Conservation (phyloP, 176 grass and related monocot species). For the barley (Hordeum vulgare) region DNA sequence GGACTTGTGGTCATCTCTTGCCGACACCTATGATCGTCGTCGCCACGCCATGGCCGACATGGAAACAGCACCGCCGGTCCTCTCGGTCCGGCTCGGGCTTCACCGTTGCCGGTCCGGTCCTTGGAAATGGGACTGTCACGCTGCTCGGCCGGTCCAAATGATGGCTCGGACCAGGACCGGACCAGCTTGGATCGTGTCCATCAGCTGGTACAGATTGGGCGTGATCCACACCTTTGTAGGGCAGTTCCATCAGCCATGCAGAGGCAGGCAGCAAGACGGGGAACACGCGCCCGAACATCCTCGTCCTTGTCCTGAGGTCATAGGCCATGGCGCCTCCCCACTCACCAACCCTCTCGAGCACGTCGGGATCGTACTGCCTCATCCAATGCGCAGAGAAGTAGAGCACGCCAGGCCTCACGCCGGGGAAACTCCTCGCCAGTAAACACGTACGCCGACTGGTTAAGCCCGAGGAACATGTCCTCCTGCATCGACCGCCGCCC, state of each 20-base stretch:
- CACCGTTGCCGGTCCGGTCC: no score
- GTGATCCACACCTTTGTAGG: neutral
- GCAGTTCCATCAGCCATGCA: neutral
- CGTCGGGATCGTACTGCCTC: neutral
- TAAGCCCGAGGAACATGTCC: slow-evolving; percentile 18
- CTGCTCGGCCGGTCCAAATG: no score
- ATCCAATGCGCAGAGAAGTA: slow-evolving; percentile 10
- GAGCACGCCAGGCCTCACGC: neutral
- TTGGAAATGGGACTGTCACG: no score
- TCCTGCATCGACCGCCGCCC: neutral
- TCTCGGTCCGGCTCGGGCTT: no score
- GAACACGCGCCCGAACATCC: neutral
- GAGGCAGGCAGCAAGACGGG: neutral
- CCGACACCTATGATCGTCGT: no score
- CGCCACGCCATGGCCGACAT: no score
- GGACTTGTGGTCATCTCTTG: no score
- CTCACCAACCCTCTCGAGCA: neutral
- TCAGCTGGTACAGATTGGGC: neutral
- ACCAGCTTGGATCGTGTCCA: no score
- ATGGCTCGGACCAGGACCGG: no score
- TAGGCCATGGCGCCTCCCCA: neutral
- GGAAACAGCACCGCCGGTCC: no score
- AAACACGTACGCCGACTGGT: slow-evolving; percentile 3
- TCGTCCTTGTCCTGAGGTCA: neutral
- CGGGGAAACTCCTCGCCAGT: neutral